Percentiles rank a stretch among this genome's conserved stretches.
These are phyloP conservation scores for Termitomyces bulborhizus DNA, from an alignment of 768 basidiomycete species.

Conservation along the genomic window DNA sequence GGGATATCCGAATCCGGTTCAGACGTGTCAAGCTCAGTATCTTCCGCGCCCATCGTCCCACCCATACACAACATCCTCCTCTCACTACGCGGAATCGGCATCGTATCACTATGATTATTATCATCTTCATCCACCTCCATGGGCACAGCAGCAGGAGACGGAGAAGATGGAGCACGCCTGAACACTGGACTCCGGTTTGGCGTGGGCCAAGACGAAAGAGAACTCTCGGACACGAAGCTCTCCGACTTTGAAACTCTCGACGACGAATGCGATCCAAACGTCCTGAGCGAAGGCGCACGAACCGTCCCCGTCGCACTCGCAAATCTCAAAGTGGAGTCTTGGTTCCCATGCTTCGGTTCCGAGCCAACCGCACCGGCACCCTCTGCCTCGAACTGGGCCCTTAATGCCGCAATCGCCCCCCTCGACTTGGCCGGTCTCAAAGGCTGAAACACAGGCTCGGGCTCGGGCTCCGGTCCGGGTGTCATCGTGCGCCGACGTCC, in stretches of 20 bases:
- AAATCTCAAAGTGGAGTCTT: not conserved
- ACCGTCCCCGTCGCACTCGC: conserved; percentile 4
- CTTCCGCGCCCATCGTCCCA: conserved; percentile 54
- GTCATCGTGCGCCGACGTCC: conserved; percentile 45
- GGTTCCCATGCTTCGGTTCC: too few species aligned
- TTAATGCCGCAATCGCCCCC: conserved; percentile 9
- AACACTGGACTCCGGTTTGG: conserved; percentile 26
- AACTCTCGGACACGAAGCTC: conserved; percentile 3
- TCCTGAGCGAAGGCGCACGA: conserved; percentile 32
- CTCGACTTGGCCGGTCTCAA: conserved; percentile 42
- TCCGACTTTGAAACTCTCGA: conserved; percentile 5
- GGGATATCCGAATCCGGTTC: conserved; percentile 81
- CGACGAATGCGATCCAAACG: conserved; percentile 28
- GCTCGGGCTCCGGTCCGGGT: conserved; percentile 48
- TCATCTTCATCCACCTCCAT: conserved; percentile 12
- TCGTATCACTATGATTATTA: conserved; percentile 9
- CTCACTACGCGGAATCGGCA: conserved; percentile 41
- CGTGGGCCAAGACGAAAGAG: conserved; percentile 5
- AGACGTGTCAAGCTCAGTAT: conserved; percentile 31
- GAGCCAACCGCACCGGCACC: not conserved
- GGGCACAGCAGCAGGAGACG: not conserved
- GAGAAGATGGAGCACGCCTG: conserved; percentile 23
- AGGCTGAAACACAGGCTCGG: conserved; percentile 52
- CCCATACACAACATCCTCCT: conserved; percentile 55
- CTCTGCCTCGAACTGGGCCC: conserved; percentile 19